phyloP scores from a whole-genome alignment of 441 rosid genomes.

The Corymbia citriodora region DNA sequence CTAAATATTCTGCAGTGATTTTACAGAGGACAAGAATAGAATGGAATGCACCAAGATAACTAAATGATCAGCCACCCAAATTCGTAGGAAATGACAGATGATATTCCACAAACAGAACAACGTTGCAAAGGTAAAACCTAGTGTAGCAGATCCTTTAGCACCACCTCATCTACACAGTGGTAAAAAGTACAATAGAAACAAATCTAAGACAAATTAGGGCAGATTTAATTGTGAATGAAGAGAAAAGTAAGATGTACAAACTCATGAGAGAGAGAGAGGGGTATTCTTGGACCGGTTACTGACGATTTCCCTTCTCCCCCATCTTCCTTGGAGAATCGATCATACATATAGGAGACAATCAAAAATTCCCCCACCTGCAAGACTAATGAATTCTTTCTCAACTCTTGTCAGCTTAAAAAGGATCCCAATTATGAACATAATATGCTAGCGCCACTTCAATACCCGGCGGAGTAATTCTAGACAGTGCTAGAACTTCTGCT shows the following conservation, averaged over 20 bases:
- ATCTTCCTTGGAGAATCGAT: neutral
- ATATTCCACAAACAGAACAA: neutral
- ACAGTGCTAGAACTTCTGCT: neutral
- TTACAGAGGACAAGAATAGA: neutral
- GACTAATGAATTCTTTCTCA: neutral
- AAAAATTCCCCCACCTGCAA: neutral
- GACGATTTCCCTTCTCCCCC: neutral
- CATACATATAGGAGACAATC: neutral
- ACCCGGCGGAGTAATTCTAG: neutral
- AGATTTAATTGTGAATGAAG: neutral
- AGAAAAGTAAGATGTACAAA: neutral
- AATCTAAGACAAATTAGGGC: neutral
- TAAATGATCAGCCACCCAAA: neutral
- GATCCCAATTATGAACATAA: neutral
- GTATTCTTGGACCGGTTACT: neutral
- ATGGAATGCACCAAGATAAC: neutral
- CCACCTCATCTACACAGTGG: neutral
- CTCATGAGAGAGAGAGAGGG: neutral
- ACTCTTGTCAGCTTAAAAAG: neutral
- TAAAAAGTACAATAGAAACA: neutral
- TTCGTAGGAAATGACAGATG: neutral
- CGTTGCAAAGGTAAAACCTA: neutral
- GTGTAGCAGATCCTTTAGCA: neutral
- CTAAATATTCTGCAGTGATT: neutral
- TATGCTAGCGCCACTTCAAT: neutral